A percentile compares a stretch with the other conserved stretches of the same genome.
phyloP scores from a whole-genome alignment of 768 basidiomycete species.

The Coprinopsis strossmayeri region DNA sequence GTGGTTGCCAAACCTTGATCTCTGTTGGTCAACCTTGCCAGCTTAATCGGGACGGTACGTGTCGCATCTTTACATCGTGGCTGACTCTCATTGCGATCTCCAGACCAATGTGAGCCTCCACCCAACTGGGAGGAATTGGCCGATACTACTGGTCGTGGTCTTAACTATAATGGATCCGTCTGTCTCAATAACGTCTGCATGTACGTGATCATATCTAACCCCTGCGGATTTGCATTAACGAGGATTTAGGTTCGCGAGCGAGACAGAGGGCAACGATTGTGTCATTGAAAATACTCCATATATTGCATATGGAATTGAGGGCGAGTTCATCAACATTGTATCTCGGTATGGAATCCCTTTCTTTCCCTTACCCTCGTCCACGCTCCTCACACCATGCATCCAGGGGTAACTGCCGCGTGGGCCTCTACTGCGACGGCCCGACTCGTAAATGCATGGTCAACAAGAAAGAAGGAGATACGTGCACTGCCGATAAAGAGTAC shows the following conservation, averaged over 20 bases:
- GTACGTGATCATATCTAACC: conserved; percentile 34
- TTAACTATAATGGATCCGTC: conserved; percentile 76
- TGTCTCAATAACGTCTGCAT: conserved; percentile 82
- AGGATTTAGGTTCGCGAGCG: conserved; percentile 87
- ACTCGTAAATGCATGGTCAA: conserved; percentile 49
- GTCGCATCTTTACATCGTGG: background rate
- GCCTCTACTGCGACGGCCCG: conserved; percentile 70
- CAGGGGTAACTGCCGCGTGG: conserved; percentile 68
- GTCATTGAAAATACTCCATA: conserved; percentile 76
- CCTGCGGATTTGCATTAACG: conserved; percentile 1
- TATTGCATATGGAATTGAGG: conserved; percentile 53
- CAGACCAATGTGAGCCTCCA: conserved; percentile 75
- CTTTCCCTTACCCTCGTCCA: background rate
- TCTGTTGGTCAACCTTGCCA: conserved; percentile 68
- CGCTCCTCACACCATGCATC: background rate
- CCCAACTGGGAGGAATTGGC: conserved; percentile 56
- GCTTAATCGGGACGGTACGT: conserved; percentile 76
- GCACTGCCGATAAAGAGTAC: conserved; percentile 48
- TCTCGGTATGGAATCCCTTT: conserved; percentile 48
- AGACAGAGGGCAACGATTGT: conserved; percentile 56
- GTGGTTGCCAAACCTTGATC: conserved; percentile 55
- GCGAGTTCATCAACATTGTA: conserved; percentile 71
- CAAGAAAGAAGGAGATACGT: conserved; percentile 52
- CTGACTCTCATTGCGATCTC: background rate
- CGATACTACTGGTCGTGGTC: conserved; percentile 59